A percentile compares a stretch with the other conserved stretches of the same genome.
Evolutionary conservation across 768 basidiomycete species (phyloP).

Genomic region (Tulasnella sp.): DNA sequence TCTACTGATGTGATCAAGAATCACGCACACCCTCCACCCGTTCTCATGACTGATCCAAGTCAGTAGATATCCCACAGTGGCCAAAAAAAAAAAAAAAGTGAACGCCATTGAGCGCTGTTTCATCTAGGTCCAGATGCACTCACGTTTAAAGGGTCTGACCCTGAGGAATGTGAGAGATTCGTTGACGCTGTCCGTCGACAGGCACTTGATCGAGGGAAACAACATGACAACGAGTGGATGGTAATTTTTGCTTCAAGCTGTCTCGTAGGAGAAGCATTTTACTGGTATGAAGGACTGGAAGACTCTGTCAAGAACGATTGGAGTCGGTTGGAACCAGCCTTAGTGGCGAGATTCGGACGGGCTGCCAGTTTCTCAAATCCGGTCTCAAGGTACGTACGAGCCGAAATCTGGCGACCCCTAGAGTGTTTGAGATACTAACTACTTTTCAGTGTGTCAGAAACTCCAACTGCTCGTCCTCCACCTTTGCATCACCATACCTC

Average conservation of each 20-base stretch:
- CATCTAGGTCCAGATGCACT: background rate
- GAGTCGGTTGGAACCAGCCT: background rate
- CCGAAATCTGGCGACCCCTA: background rate
- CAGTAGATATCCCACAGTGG: too few species aligned
- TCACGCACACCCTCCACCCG: too few species aligned
- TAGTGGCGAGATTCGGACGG: background rate
- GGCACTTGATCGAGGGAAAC: background rate
- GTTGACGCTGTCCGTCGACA: background rate
- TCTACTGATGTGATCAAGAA: too few species aligned
- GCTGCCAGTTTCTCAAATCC: background rate
- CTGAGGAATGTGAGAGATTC: background rate
- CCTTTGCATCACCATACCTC: background rate
- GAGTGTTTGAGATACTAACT: background rate
- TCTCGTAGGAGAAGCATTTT: background rate
- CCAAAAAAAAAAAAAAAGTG: too few species aligned
- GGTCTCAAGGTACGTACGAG: background rate
- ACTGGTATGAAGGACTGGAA: conserved; percentile 2
- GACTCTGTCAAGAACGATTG: background rate
- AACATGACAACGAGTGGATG: background rate
- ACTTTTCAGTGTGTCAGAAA: background rate
- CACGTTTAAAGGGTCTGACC: background rate
- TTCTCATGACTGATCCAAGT: too few species aligned
- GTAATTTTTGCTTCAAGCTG: background rate
- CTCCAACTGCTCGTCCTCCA: background rate
- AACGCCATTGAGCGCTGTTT: background rate